phyloP scores from a whole-genome alignment of 1,284 basidiomycete genomes.

The Tetrapyrgos nigripes region DNA sequence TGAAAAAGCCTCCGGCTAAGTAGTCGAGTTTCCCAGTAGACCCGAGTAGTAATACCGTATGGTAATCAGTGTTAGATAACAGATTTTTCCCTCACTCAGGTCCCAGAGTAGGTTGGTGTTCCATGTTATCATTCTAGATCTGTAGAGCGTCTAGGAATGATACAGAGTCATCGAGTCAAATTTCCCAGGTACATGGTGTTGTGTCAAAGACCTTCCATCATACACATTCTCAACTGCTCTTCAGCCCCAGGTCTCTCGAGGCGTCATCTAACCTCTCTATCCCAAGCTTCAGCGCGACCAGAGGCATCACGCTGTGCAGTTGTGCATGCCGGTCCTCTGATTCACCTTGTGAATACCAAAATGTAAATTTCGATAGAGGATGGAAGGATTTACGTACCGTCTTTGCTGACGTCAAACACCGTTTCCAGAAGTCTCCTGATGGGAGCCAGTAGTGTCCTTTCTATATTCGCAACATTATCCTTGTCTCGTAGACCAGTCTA shows the following conservation, averaged over 20 bases:
- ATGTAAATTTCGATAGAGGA: neutral
- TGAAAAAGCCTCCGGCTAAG: too few species aligned
- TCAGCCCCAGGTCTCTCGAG: neutral
- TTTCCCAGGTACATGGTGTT: too few species aligned
- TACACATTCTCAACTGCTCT: too few species aligned
- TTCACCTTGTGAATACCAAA: neutral
- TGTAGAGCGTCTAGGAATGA: too few species aligned
- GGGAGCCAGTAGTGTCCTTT: constrained; percentile 2
- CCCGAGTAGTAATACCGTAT: too few species aligned
- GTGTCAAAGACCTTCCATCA: too few species aligned
- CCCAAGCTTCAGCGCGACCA: constrained; percentile 51
- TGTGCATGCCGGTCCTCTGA: neutral
- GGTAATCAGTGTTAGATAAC: too few species aligned
- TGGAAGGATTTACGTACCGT: neutral
- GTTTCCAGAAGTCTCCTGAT: neutral
- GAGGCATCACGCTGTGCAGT: constrained; percentile 37
- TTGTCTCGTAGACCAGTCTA: constrained; percentile 16
- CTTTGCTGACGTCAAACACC: neutral
- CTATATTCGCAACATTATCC: constrained; percentile 12
- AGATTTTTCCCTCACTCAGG: too few species aligned
- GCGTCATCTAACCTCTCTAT: constrained; percentile 45
- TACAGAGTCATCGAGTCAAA: too few species aligned
- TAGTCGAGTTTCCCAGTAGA: too few species aligned
- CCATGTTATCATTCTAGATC: too few species aligned
- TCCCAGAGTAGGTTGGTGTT: too few species aligned